These are phyloP conservation scores for Penicillium glabrum DNA, from an alignment of 2,329 filamentous ascomycete genomes.

Conservation along the genomic window DNA sequence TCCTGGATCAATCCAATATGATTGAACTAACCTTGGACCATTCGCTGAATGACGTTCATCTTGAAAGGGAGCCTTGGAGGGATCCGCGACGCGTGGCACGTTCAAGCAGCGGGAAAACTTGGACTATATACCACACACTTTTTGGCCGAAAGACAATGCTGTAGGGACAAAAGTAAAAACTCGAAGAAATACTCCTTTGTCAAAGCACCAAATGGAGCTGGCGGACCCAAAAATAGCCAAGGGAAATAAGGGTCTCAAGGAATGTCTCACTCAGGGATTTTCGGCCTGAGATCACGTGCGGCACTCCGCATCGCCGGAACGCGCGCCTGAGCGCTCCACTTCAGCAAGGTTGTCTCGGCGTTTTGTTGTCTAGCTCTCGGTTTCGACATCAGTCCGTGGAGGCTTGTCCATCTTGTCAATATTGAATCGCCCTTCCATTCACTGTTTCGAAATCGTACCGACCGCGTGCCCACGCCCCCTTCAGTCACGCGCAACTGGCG, in stretches of 20 bases:
- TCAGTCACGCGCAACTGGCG: constrained; percentile 6
- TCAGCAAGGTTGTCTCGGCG: constrained; percentile 1
- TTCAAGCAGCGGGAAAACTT: constrained; percentile 3
- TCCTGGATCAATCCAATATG: background rate
- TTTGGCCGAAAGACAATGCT: background rate
- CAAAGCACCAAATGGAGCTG: constrained; percentile 1
- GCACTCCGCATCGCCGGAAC: constrained; percentile 25
- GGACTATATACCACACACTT: background rate
- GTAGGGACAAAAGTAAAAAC: background rate
- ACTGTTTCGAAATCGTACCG: background rate
- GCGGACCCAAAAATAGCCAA: constrained; percentile 6
- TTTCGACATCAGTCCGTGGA: background rate
- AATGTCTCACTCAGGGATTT: constrained; percentile 20
- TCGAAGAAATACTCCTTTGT: background rate
- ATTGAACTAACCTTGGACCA: constrained; percentile 35
- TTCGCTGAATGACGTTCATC: constrained; percentile 35
- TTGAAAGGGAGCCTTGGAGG: constrained; percentile 1
- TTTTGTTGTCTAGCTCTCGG: background rate
- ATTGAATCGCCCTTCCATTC: background rate
- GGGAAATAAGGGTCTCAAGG: background rate
- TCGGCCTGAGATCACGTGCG: constrained; percentile 15
- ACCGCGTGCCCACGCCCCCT: background rate
- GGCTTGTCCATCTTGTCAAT: background rate
- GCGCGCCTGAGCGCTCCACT: constrained; percentile 15
- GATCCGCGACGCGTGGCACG: constrained; percentile 15